Evolutionary conservation across 2,329 filamentous ascomycete genomes (phyloP), one percentile per base, ranked within the genome.

Genomic region (Colletotrichum cereale): DNA sequence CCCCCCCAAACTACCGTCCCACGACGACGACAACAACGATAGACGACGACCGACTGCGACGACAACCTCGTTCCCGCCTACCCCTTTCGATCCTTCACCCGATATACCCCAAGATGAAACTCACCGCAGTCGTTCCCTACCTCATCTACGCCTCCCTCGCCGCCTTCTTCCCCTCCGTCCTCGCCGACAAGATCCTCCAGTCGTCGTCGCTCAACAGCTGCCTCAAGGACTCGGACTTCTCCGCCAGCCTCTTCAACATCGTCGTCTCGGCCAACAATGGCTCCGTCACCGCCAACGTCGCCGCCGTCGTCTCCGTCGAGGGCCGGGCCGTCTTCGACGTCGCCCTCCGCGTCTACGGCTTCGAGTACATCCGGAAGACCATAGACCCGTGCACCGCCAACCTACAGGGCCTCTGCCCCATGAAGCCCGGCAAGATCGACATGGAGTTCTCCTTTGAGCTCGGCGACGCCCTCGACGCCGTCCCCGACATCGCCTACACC

Each of bases 181-280:
- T 87, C 72, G 92, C 89, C 74, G 86, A 90, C 78, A 87, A 86
- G 74, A 86, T 94, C 78, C 92, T 98, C 78, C 86, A 91, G 77
- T 96, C 95, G 65, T 93, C 89, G 79, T 97, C 95, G 31, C 88
- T 98, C 76, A 95, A 93, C 82, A 88, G 92, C 60, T 98, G 95
- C 83, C 93, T 95, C 86, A 85, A 90, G 70, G 91, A 96, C 82
- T 96, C 93, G 38, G 91, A 91, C 78, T 97, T 98, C 82, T 93
- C 93, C 4, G 95, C 95, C 77, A 95, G 92, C 75, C 88, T 96
- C 68, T 97, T 98, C 89, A 92, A 96, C 76, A 92, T 97, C 81
- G 85, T 90, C 74, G 94, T 93, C 82, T 94, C 91, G 2, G 92
- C 93, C 52, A 84, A 87, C 80, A 97, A 97, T 83, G 87, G 87